Evolutionary conservation across 208 protist genomes (phyloP).

Genomic region (Leishmania martiniquensis): DNA sequence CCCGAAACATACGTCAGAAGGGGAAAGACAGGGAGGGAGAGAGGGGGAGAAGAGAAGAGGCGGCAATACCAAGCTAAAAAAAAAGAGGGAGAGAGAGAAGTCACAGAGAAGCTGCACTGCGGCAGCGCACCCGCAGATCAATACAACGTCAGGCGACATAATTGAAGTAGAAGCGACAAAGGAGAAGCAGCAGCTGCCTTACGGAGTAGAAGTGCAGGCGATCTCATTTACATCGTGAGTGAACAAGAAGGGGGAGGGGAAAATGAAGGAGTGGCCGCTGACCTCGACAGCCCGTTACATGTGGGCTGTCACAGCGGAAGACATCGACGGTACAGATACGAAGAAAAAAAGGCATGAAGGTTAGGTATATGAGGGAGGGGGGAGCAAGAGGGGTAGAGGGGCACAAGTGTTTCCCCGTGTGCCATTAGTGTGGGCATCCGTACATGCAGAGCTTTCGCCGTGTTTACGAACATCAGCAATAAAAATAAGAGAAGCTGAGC

Average conservation of each 20-base stretch:
- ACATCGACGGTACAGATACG: no score
- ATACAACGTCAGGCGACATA: no score
- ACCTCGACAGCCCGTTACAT: neutral
- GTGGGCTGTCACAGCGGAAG: neutral
- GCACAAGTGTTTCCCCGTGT: no score
- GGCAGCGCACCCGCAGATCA: neutral
- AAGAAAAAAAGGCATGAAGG: no score
- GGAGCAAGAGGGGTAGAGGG: no score
- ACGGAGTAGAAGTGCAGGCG: no score
- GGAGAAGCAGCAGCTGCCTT: neutral
- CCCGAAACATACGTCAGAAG: neutral
- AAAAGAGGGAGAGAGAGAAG: neutral
- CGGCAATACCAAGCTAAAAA: neutral
- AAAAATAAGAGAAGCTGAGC: neutral
- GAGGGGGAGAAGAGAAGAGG: neutral
- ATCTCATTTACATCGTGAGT: neutral
- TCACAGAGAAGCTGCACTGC: neutral
- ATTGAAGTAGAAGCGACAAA: neutral
- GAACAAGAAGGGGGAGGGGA: no score
- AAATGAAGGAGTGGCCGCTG: neutral
- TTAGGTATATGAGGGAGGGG: no score
- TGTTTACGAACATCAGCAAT: no score
- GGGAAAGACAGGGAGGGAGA: neutral
- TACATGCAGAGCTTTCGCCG: neutral
- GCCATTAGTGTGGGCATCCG: neutral